Conservation (phyloP, 192 early-diverging fungal genomes). For the Dissophora globulifera region DNA sequence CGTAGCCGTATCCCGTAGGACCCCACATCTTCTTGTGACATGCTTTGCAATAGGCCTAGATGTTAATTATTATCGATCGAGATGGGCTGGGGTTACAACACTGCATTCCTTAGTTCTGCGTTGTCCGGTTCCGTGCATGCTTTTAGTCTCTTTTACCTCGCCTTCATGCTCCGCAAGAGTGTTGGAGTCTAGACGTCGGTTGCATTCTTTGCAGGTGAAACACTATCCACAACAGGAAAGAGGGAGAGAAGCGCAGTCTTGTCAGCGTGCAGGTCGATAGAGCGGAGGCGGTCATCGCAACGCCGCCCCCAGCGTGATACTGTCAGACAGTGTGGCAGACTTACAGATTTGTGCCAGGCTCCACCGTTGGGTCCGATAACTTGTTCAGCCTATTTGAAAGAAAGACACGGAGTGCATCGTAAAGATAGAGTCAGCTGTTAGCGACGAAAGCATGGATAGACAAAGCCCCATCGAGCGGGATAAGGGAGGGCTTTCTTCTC, state of each 20-base stretch:
- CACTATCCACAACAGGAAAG: conserved; percentile 6
- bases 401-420: too few species aligned
- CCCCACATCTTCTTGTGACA: conserved; percentile 68
- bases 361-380: conserved; percentile 51
- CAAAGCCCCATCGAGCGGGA: too few species aligned
- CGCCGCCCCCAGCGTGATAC: too few species aligned
- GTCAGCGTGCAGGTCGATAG: too few species aligned
- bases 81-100: too few species aligned
- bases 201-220: conserved; percentile 59
- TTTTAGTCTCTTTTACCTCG: conserved; percentile 53
- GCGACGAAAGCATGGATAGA: too few species aligned
- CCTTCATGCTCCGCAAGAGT: conserved; percentile 62
- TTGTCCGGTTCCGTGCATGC: too few species aligned
- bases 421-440: too few species aligned
- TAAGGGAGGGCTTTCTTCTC: too few species aligned
- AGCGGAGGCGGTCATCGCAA: too few species aligned
- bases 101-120: too few species aligned
- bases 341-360: conserved; percentile 48
- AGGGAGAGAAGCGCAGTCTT: background rate
- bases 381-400: conserved; percentile 34
- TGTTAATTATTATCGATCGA: too few species aligned
- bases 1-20: conserved; percentile 63
- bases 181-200: conserved; percentile 64
- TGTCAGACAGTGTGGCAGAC: background rate
- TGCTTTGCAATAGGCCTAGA: conserved; percentile 66